phyloP scores from a whole-genome alignment of 768 basidiomycete species.

The Arthromyces matolae region DNA sequence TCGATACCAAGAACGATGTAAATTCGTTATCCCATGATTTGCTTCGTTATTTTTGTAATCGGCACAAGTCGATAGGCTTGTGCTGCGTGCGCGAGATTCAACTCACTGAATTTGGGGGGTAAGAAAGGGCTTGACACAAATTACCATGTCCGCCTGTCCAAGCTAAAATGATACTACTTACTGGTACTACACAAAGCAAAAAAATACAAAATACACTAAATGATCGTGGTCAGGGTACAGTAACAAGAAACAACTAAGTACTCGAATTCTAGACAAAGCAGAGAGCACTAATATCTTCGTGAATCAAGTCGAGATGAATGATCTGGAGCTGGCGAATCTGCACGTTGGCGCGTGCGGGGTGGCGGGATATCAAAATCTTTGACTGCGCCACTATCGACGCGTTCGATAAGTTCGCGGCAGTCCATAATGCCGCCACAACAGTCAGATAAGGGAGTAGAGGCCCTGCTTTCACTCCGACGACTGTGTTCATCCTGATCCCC shows the following conservation, averaged over 20 bases:
- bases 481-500: constrained; percentile 7
- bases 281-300: constrained; percentile 5
- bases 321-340: constrained; percentile 4
- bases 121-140: too few species aligned
- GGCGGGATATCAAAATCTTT: neutral
- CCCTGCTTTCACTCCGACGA: constrained; percentile 15
- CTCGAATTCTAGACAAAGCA: neutral
- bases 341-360: constrained; percentile 1
- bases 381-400: constrained; percentile 18
- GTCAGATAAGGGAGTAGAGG: constrained; percentile 25
- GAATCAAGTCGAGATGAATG: neutral
- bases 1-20: too few species aligned
- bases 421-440: constrained; percentile 52
- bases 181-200: neutral
- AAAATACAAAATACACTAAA: neutral
- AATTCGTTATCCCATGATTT: too few species aligned
- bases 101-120: too few species aligned
- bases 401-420: constrained; percentile 38
- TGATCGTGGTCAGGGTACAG: too few species aligned
- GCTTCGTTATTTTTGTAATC: too few species aligned
- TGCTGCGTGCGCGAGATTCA: too few species aligned
- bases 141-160: neutral
- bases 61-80: too few species aligned
- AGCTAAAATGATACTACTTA: neutral
- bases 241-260: neutral